Conservation (phyloP, 148 eudicot species). For the Rhododendron mucronatum region DNA sequence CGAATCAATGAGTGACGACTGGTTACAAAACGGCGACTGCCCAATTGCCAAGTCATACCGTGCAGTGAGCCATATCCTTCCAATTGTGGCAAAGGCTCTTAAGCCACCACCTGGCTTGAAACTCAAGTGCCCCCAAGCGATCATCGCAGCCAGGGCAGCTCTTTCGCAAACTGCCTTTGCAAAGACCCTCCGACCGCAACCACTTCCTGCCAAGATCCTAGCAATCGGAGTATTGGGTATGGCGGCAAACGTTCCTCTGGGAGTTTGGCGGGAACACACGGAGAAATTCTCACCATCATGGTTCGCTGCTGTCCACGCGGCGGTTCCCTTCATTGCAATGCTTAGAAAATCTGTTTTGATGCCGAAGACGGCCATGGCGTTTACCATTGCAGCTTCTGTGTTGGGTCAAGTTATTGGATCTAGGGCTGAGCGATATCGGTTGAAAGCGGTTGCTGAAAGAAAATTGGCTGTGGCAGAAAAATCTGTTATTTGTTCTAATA, state of each 20-base stretch:
- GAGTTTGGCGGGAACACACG: constrained; percentile 95
- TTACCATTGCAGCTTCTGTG: constrained; percentile 87
- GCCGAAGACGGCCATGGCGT: constrained; percentile 97
- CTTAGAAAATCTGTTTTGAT: constrained; percentile 80
- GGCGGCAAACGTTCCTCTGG: constrained; percentile 90
- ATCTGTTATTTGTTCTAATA: constrained; percentile 12
- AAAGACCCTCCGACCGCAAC: constrained; percentile 85
- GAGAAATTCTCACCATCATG: constrained; percentile 89
- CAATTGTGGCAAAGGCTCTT: constrained; percentile 82
- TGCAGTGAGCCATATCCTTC: constrained; percentile 77
- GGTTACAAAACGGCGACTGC: constrained; percentile 84
- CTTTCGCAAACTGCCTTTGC: constrained; percentile 79
- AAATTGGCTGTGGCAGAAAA: constrained; percentile 22
- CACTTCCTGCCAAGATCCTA: constrained; percentile 72
- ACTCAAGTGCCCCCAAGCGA: constrained; percentile 68
- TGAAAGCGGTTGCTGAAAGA: constrained; percentile 45
- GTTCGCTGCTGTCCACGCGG: constrained; percentile 96
- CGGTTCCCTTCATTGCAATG: constrained; percentile 91
- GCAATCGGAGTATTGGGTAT: constrained; percentile 79
- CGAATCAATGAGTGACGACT: constrained; percentile 80
- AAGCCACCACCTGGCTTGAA: constrained; percentile 84
- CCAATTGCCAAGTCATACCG: constrained; percentile 92
- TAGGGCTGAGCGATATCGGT: constrained; percentile 79
- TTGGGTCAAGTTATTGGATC: constrained; percentile 96
- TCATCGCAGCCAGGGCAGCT: constrained; percentile 86